Evolutionary conservation across 2,329 filamentous ascomycete species (phyloP).

Genomic region (Alternaria angustiovoidea): DNA sequence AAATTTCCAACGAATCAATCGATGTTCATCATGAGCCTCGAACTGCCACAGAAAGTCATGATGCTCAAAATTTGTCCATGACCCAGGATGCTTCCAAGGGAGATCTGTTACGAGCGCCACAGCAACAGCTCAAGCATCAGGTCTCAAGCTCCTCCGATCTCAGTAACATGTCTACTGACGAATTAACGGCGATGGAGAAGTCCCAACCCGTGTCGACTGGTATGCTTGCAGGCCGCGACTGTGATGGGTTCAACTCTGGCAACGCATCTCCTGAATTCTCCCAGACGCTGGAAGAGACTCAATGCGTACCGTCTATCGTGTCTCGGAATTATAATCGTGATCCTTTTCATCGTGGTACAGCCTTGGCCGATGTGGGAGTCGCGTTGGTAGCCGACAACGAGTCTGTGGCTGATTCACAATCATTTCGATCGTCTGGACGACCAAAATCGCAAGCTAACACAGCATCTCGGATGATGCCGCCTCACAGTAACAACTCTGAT

Average conservation of each 20-base stretch:
- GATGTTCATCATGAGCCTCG: constrained; percentile 13
- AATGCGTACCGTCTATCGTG: neutral
- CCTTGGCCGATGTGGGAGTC: neutral
- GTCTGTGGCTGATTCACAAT: constrained; percentile 8
- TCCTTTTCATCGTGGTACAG: neutral
- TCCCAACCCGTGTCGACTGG: neutral
- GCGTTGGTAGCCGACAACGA: neutral
- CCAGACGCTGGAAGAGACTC: constrained; percentile 9
- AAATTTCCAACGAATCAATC: constrained; percentile 10
- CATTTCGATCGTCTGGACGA: constrained; percentile 24
- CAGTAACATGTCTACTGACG: constrained; percentile 22
- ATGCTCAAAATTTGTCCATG: neutral
- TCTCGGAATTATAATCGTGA: neutral
- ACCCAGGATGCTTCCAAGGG: constrained; percentile 1
- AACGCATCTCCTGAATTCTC: neutral
- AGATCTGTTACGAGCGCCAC: neutral
- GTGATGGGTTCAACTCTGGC: neutral
- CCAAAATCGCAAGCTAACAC: constrained; percentile 45
- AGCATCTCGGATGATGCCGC: constrained; percentile 39
- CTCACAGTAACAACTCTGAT: constrained; percentile 1
- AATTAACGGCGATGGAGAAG: constrained; percentile 12
- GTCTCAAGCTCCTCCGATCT: constrained; percentile 12
- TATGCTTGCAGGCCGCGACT: neutral
- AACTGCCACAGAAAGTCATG: constrained; percentile 20
- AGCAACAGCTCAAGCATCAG: neutral